Conservation (phyloP, 148 eudicot genomes). For the Rhododendron molle region DNA sequence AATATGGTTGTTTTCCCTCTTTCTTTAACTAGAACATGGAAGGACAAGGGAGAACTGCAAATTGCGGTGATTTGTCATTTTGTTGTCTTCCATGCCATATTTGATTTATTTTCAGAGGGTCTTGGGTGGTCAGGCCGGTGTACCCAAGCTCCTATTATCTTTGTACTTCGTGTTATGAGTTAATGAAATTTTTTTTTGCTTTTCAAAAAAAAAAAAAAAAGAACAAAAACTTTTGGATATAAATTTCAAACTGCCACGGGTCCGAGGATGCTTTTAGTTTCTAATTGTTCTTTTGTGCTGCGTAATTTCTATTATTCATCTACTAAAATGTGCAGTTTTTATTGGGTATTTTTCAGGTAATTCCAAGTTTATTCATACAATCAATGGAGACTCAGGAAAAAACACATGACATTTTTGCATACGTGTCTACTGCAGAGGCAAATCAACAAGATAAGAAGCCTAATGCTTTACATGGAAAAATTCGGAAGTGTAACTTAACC, state of each 20-base stretch:
- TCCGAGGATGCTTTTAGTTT: not conserved
- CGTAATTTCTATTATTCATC: not conserved
- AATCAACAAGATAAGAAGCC: slow-evolving; percentile 24
- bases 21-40: not conserved
- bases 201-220: not conserved
- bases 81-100: not conserved
- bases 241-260: not conserved
- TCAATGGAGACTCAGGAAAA: not conserved
- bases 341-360: no score
- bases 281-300: not conserved
- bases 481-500: slow-evolving; percentile 69
- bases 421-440: slow-evolving; percentile 46
- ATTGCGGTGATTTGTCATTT: not conserved
- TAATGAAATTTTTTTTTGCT: no score
- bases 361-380: no score
- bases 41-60: not conserved
- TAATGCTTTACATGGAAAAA: slow-evolving; percentile 28
- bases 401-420: slow-evolving; percentile 52
- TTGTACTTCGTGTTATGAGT: no score
- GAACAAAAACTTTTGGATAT: not conserved
- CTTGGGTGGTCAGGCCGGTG: no score
- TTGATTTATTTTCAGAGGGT: not conserved
- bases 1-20: not conserved
- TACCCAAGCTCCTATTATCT: no score
- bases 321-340: not conserved